Conservation (phyloP, 2,329 filamentous ascomycete species). For the Anthostomella pinea region DNA sequence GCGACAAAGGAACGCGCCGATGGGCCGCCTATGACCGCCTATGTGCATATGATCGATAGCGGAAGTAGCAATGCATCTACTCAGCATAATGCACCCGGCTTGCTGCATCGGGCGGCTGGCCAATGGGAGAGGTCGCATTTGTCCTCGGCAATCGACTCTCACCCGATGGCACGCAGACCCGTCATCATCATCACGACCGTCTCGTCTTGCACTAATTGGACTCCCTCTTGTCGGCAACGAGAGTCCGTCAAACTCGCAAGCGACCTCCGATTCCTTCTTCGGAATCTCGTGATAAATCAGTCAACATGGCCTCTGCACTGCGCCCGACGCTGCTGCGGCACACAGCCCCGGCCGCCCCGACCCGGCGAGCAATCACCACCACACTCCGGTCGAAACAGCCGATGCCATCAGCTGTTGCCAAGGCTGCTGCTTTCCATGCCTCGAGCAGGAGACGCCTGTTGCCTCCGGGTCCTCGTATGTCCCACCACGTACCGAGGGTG, state of each 20-base stretch:
- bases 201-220: conserved; percentile 14
- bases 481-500: background rate
- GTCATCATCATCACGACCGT: conserved; percentile 29
- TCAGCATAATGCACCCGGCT: too few relatives aligned
- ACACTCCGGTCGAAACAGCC: conserved; percentile 32
- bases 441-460: conserved; percentile 73
- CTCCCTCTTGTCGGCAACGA: conserved; percentile 5
- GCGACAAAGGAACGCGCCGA: too few relatives aligned
- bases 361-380: conserved; percentile 35
- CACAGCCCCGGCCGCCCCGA: conserved; percentile 41
- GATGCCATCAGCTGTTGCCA: conserved; percentile 28
- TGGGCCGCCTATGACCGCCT: too few relatives aligned
- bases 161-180: conserved; percentile 4
- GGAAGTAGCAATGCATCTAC: too few relatives aligned
- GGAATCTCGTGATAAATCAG: conserved; percentile 4
- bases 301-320: conserved; percentile 54
- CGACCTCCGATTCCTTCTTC: conserved; percentile 12
- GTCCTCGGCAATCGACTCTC: conserved; percentile 49
- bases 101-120: conserved; percentile 24
- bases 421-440: conserved; percentile 75
- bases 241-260: too few relatives aligned
- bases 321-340: conserved; percentile 56
- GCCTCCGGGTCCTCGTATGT: conserved; percentile 81
- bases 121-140: conserved; percentile 47
- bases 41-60: too few relatives aligned